Base-by-base conservation (phyloP, 192 early-diverging fungal species). In the Umbelopsis sp. region DNA sequence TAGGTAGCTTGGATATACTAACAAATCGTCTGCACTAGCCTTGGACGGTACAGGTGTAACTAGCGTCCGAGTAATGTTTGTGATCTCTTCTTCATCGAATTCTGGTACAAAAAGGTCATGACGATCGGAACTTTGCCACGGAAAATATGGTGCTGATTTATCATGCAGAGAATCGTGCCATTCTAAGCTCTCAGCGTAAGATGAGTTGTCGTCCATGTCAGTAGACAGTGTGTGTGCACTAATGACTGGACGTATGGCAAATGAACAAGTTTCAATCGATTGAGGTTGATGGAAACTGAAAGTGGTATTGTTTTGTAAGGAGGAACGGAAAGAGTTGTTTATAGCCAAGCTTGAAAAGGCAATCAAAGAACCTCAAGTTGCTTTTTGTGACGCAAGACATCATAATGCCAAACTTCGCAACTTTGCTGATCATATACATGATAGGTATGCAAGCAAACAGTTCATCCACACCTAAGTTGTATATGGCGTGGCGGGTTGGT, bases 141-240 rank as follows among this genome's bases (percentile, higher is more conserved):
- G 56, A n/a, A 62, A 62, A 32, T 62, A 62, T 2, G 56, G 56
- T 29, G 56, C 56, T 34, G 56, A 62, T 34, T 34, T 62, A 32
- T 62, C 56, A 62, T 62, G 56, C 1, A 62, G 56, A 34, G 56
- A 62, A 62, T 62, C 56, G 31, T 62, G 56, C 56, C 56, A 62
- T 62, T 62, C 56, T 16, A 62, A 62, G 29, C 56, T 62, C 31
- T 62, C 56, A 34, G 56, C 56, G 31, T 62, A 62, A 29, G 56
- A 62, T 29, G 56, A 62, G 31, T 32, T 62, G 29, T 62, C 56
- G 56, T 62, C 56, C 56, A 62, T 62, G 26, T 62, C 12, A 62
- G 11, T 54, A 25, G 52, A 54, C 11, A 25, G 17, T 62, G 31
- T 29, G 34, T 14, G 3, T 8, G 24, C 14, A 29, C 16, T 26